A percentile compares a stretch with the other conserved stretches of the same genome.
These are phyloP conservation scores for Hypholoma sublateritium DNA, from an alignment of 768 basidiomycete species.

Conservation along the genomic window DNA sequence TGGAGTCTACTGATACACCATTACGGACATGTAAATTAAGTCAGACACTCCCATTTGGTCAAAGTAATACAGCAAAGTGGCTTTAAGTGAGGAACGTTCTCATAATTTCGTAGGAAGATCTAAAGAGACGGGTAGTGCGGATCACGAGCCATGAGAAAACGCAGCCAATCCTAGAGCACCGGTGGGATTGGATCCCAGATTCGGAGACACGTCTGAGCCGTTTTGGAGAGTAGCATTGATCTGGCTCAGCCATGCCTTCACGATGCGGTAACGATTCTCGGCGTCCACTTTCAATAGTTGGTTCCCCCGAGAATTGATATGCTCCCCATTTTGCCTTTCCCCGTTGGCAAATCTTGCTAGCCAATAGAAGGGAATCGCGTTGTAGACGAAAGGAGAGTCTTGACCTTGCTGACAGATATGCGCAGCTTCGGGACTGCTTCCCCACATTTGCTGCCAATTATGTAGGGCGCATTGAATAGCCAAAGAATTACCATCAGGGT, in stretches of 20 bases:
- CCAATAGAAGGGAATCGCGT: constrained; percentile 63
- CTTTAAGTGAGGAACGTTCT: not conserved
- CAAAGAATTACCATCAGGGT: not conserved
- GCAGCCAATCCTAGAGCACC: constrained; percentile 5
- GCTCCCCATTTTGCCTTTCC: constrained; percentile 49
- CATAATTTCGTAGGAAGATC: not conserved
- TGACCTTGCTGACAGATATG: constrained; percentile 24
- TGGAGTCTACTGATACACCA: constrained; percentile 1
- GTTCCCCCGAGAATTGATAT: constrained; percentile 14
- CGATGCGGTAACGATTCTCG: constrained; percentile 43
- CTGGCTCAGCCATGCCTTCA: constrained; percentile 52
- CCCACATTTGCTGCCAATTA: constrained; percentile 62
- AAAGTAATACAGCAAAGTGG: not conserved
- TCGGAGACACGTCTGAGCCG: constrained; percentile 41
- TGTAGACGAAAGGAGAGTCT: constrained; percentile 38
- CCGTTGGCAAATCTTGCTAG: constrained; percentile 54
- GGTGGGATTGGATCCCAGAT: constrained; percentile 11
- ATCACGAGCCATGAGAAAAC: constrained; percentile 18
- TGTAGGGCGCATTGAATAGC: constrained; percentile 52
- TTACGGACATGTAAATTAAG: not conserved
- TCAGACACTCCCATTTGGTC: not conserved
- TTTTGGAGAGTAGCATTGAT: constrained; percentile 45
- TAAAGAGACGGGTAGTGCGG: constrained; percentile 3
- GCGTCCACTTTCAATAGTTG: constrained; percentile 17
- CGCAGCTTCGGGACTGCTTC: constrained; percentile 34